Evolutionary conservation across 768 basidiomycete species (phyloP), one percentile per base, ranked within the genome.

Genomic region (Mycena capillaripes): DNA sequence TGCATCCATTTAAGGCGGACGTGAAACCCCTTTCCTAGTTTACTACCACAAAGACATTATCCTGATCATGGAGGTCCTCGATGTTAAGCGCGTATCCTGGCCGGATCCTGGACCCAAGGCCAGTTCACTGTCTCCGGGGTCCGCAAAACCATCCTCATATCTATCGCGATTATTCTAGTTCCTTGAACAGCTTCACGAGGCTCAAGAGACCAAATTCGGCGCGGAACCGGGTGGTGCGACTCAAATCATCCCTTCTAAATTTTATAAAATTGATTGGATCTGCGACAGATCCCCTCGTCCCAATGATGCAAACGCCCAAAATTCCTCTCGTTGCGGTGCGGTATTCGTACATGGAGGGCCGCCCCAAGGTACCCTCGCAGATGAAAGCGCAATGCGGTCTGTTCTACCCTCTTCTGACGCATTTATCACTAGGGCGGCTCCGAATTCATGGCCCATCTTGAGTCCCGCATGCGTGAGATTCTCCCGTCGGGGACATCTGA

Each of bases 281-380:
- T 36, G 17, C 48, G 8, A n/a, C 53, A 77, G 76, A 62, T 23
- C 76, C 76, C 16, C 59, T 77, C 14, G 74, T 75, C 2, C 74
- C 76, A 3, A 77, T 77, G 76, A 60, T 77, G 61, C 63, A 72
- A 38, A 77, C 76, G 3, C 76, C 76, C 1, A 75, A 73, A 55
- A 56, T 75, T 14, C 76, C 76, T 1, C 69, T 77, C 16, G 65
- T 77, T 16, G 42, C 68, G 1, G 72, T 77, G 17, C 55, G 76
- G 17, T 77, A 77, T 55, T 66, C 69, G 27, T 77, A 77, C 40
- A 66, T 73, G 69, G 74, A 77, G 55, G 75, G 76, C 5, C 62
- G 74, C 10, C 74, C 76, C 42, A 34, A 70, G 62, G 76, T 62
- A 42, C 2, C 17, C 44, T 48, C 6, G 21, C n/a, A 7, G 14